phyloP scores from a whole-genome alignment of 1,284 basidiomycete species.

The Trichosporon sp. region DNA sequence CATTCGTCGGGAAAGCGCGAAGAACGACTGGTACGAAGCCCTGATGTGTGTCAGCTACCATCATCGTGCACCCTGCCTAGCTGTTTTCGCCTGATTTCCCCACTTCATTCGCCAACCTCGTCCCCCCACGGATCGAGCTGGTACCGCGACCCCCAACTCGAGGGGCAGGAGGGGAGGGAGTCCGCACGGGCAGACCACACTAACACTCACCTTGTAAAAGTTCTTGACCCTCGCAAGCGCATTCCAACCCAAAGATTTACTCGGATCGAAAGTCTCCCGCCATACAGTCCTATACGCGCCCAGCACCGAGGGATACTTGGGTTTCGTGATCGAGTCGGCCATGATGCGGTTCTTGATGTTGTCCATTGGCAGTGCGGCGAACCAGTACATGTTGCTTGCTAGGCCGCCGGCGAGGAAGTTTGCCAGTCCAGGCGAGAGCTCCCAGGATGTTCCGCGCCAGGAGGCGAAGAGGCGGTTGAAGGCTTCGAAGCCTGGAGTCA shows the following conservation, averaged over 20 bases:
- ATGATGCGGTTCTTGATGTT: conserved; percentile 48
- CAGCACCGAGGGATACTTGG: conserved; percentile 36
- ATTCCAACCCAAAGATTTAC: conserved; percentile 32
- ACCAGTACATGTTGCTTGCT: conserved; percentile 47
- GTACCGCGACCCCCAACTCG: no score
- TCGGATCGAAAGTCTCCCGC: conserved; percentile 34
- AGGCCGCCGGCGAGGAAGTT: conserved; percentile 48
- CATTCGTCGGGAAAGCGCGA: conserved; percentile 47
- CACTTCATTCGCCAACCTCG: neutral
- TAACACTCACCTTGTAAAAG: conserved; percentile 46
- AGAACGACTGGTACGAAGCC: conserved; percentile 46
- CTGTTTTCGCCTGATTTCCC: neutral
- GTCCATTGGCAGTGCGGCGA: conserved; percentile 41
- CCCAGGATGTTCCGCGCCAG: conserved; percentile 44
- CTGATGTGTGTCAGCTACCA: conserved; percentile 23
- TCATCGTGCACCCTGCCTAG: neutral
- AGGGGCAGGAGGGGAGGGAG: no score
- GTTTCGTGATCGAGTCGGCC: conserved; percentile 42
- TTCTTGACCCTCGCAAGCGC: conserved; percentile 34
- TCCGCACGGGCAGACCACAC: no score
- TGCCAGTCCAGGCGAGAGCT: conserved; percentile 34
- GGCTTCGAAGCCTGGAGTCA: conserved; percentile 41
- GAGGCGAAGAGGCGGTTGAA: conserved; percentile 45
- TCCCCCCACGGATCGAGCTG: no score
- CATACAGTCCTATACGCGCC: conserved; percentile 41